A percentile compares a stretch with the other conserved stretches of the same genome.
Conservation (phyloP, 371 early-diverging fungal species). For the Gilbertella persicaria region DNA sequence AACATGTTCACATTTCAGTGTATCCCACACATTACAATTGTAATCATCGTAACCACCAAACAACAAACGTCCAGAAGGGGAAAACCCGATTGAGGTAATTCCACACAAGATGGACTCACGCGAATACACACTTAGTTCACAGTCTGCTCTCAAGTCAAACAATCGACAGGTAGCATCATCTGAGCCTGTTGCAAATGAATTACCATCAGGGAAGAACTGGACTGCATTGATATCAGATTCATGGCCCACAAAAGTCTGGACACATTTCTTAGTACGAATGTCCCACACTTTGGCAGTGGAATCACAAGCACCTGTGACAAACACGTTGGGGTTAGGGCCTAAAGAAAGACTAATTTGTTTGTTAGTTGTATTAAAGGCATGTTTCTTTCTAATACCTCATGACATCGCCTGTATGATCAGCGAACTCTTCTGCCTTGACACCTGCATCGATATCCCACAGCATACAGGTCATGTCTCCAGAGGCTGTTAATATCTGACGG, state of each 20-base stretch:
- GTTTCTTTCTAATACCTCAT: no score
- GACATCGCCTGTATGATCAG: slow-evolving; percentile 97
- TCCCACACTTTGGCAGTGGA: slow-evolving; percentile 99
- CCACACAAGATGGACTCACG: slow-evolving; percentile 96
- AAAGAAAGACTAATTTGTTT: no score
- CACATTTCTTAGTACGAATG: slow-evolving; percentile 92
- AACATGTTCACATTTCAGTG: slow-evolving; percentile 91
- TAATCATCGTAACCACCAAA: slow-evolving; percentile 99
- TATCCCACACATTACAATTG: slow-evolving; percentile 98
- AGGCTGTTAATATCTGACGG: slow-evolving; percentile 89
- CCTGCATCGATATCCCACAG: slow-evolving; percentile 99
- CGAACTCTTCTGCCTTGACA: slow-evolving; percentile 89
- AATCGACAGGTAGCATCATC: slow-evolving; percentile 98
- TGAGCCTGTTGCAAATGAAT: slow-evolving; percentile 96
- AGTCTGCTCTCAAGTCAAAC: slow-evolving; percentile 96
- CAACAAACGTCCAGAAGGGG: slow-evolving; percentile 90
- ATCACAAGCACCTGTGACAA: slow-evolving; percentile 98
- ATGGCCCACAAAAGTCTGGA: slow-evolving; percentile 97
- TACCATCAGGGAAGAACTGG: slow-evolving; percentile 97
- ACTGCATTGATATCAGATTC: slow-evolving; percentile 98
- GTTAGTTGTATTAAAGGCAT: no score
- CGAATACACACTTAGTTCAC: slow-evolving; percentile 94
- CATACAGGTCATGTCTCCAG: slow-evolving; percentile 97
- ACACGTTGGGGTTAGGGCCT: no score
- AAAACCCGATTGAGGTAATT: slow-evolving; percentile 96